These are phyloP conservation scores for Diutina siamensis DNA, from an alignment of 1,139 yeast species.

Conservation along the genomic window DNA sequence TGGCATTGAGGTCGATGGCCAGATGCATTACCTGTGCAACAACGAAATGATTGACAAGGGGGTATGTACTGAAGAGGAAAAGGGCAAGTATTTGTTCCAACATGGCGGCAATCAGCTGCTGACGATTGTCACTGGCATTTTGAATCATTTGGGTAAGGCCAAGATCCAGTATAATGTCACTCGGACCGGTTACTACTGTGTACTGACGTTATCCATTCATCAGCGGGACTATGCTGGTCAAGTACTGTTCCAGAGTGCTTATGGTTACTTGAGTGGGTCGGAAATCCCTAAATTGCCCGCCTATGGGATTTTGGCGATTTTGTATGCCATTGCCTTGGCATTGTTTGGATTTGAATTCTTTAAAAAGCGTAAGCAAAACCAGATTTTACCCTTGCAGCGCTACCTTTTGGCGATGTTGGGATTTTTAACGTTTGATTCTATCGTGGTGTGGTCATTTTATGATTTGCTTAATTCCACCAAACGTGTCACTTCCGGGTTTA, in stretches of 20 bases:
- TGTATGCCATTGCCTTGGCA: slow-evolving; percentile 71
- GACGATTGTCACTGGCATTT: slow-evolving; percentile 43
- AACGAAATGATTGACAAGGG: neutral
- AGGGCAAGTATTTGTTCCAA: neutral
- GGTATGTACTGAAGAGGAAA: neutral
- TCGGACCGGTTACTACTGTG: slow-evolving; percentile 85
- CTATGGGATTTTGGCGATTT: slow-evolving; percentile 75
- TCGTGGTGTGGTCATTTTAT: slow-evolving; percentile 85
- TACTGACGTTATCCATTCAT: slow-evolving; percentile 49
- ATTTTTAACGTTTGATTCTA: slow-evolving; percentile 74
- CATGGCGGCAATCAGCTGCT: neutral
- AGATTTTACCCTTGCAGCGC: slow-evolving; percentile 81
- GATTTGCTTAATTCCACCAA: slow-evolving; percentile 62
- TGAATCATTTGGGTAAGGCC: slow-evolving; percentile 48
- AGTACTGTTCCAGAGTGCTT: slow-evolving; percentile 80
- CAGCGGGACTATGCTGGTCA: slow-evolving; percentile 39
- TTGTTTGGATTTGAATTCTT: slow-evolving; percentile 79
- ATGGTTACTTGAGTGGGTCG: slow-evolving; percentile 78
- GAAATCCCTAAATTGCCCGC: slow-evolving; percentile 87
- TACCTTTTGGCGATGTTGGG: slow-evolving; percentile 79
- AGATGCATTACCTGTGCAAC: slow-evolving; percentile 9
- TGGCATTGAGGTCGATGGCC: slow-evolving; percentile 35
- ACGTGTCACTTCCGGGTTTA: slow-evolving; percentile 21
- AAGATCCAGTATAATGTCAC: slow-evolving; percentile 53
- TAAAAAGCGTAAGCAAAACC: slow-evolving; percentile 66